Percentiles rank a stretch among this genome's conserved stretches.
Conservation (phyloP, 805 yeast genomes). For the Clavispora asparagi region DNA sequence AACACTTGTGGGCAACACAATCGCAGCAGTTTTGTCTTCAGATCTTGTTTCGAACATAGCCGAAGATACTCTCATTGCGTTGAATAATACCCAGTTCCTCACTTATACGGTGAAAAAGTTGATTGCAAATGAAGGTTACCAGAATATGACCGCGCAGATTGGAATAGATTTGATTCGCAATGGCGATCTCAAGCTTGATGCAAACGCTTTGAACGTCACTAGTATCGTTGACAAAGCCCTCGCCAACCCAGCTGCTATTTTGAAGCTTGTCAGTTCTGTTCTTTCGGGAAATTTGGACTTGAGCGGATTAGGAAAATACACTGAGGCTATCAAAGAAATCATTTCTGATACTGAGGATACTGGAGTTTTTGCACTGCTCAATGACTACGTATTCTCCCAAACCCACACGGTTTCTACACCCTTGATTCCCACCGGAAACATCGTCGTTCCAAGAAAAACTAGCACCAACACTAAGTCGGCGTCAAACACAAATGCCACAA, state of each 20-base stretch:
- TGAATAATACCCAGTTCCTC: conserved; percentile 38
- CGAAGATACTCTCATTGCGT: conserved; percentile 25
- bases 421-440: conserved; percentile 11
- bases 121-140: conserved; percentile 29
- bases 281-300: conserved; percentile 18
- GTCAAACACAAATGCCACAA: not conserved
- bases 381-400: conserved; percentile 27
- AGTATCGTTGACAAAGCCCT: conserved; percentile 19
- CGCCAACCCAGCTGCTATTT: conserved; percentile 19
- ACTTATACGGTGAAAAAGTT: conserved; percentile 33
- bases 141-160: conserved; percentile 32
- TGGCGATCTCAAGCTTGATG: conserved; percentile 21
- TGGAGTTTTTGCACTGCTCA: conserved; percentile 36
- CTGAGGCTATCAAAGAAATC: conserved; percentile 26
- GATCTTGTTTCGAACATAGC: conserved; percentile 20
- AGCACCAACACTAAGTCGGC: not conserved
- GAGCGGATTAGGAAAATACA: conserved; percentile 21
- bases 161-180: conserved; percentile 21
- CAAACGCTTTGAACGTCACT: conserved; percentile 23
- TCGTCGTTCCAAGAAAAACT: conserved; percentile 12
- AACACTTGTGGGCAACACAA: conserved; percentile 25
- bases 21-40: conserved; percentile 25
- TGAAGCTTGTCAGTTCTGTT: conserved; percentile 18
- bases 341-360: conserved; percentile 27
- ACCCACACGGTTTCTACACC: conserved; percentile 14